Conservation (phyloP, 2,329 filamentous ascomycete genomes). For the Fragosphaeria purpurea region DNA sequence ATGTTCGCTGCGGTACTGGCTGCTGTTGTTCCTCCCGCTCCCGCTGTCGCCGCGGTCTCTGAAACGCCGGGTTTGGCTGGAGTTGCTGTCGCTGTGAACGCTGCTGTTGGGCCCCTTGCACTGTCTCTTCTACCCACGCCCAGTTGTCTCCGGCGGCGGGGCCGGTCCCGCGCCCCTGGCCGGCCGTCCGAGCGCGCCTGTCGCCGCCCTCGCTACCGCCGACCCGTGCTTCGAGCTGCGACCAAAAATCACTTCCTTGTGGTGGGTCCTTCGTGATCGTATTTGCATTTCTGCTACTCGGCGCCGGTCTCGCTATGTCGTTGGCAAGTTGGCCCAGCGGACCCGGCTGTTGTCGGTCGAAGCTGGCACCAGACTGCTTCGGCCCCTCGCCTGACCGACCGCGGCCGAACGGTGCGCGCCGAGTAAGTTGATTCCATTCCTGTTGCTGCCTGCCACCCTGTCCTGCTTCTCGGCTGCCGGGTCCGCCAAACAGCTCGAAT, state of each 20-base stretch:
- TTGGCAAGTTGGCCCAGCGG: neutral
- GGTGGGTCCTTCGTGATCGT: neutral
- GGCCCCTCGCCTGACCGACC: too few species aligned
- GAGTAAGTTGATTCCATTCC: conserved; percentile 2
- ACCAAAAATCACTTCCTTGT: conserved; percentile 1
- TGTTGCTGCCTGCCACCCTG: neutral
- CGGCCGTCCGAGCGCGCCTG: too few species aligned
- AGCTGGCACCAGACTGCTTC: too few species aligned
- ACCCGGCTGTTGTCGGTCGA: neutral
- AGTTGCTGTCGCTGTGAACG: too few species aligned
- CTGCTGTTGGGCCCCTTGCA: neutral
- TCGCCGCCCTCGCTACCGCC: neutral
- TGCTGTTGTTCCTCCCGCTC: neutral
- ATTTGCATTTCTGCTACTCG: too few species aligned
- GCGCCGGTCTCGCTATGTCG: neutral
- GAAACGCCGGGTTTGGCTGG: too few species aligned
- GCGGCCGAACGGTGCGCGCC: neutral
- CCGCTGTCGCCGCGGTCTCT: too few species aligned
- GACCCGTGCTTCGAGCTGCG: conserved; percentile 1
- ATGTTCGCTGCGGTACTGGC: neutral
- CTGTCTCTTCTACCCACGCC: neutral
- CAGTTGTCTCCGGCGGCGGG: neutral
- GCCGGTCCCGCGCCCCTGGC: neutral
- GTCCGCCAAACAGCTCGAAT: neutral
- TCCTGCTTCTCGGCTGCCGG: neutral